These are phyloP conservation scores for Komagataea norvegica DNA, from an alignment of 1,139 yeast genomes.

Conservation along the genomic window DNA sequence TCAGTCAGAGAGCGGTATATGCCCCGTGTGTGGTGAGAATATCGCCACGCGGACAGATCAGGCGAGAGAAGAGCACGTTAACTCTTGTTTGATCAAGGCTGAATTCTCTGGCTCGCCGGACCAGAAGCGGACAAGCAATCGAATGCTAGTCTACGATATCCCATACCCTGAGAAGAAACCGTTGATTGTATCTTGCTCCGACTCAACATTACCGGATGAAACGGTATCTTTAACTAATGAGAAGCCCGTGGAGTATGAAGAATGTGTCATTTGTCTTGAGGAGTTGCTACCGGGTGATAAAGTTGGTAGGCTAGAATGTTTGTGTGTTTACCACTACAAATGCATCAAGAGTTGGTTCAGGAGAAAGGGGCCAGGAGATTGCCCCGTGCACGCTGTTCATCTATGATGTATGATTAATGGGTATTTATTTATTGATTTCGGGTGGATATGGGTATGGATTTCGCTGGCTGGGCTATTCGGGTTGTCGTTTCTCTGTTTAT, in stretches of 20 bases:
- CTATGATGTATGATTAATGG: too few relatives aligned
- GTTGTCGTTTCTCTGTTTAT: too few relatives aligned
- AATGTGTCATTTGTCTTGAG: constrained; percentile 92
- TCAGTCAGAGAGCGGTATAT: constrained; percentile 37
- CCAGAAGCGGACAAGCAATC: constrained; percentile 44
- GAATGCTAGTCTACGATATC: constrained; percentile 81
- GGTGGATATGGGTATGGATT: too few relatives aligned
- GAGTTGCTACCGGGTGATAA: constrained; percentile 80
- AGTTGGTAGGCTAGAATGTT: constrained; percentile 88
- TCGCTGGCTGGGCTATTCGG: too few relatives aligned
- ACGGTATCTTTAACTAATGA: constrained; percentile 7
- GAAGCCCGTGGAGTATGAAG: constrained; percentile 39
- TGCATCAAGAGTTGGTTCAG: constrained; percentile 91
- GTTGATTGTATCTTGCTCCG: constrained; percentile 22
- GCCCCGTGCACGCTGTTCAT: constrained; percentile 71
- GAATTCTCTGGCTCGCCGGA: constrained; percentile 65
- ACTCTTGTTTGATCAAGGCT: constrained; percentile 58
- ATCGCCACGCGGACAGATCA: constrained; percentile 34
- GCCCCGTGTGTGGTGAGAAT: constrained; percentile 53
- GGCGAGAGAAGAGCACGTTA: constrained; percentile 64
- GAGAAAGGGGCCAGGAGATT: constrained; percentile 77
- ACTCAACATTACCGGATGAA: constrained; percentile 15
- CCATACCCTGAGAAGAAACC: constrained; percentile 40
- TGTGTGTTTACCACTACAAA: constrained; percentile 87
- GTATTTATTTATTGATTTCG: too few relatives aligned